phyloP scores from a whole-genome alignment of 768 basidiomycete genomes.

The Rhodocollybia butyracea region DNA sequence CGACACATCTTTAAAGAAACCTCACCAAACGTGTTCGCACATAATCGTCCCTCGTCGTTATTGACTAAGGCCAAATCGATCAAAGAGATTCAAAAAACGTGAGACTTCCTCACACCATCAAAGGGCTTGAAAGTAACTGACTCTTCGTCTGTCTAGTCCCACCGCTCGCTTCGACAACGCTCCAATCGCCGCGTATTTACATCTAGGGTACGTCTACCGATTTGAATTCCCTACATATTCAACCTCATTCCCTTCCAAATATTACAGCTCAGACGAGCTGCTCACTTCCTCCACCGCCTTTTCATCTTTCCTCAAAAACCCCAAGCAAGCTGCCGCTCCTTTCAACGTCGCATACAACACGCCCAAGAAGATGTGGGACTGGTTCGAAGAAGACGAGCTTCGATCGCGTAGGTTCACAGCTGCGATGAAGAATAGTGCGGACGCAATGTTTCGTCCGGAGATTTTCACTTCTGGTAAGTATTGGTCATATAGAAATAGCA shows the following conservation, averaged over 20 bases:
- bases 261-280: conserved; percentile 20
- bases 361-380: conserved; percentile 24
- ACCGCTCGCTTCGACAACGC: conserved; percentile 14
- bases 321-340: conserved; percentile 11
- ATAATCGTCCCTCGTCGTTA: conserved; percentile 21
- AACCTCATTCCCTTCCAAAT: background rate
- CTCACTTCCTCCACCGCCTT: conserved; percentile 11
- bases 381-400: conserved; percentile 27
- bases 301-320: conserved; percentile 16
- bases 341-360: conserved; percentile 25
- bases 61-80: conserved; percentile 22
- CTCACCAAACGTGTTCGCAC: conserved; percentile 22
- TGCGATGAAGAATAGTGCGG: conserved; percentile 16
- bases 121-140: background rate
- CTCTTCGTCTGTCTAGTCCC: conserved; percentile 12
- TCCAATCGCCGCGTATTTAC: conserved; percentile 10
- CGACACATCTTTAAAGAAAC: conserved; percentile 27
- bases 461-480: background rate
- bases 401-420: conserved; percentile 23
- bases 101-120: background rate
- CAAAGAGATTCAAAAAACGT: conserved; percentile 16
- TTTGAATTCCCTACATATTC: background rate
- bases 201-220: background rate
- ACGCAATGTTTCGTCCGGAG: background rate
- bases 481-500: background rate